These are phyloP conservation scores for Globisporangium radiosum DNA, from an alignment of 352 stramenopile species.

Conservation along the genomic window DNA sequence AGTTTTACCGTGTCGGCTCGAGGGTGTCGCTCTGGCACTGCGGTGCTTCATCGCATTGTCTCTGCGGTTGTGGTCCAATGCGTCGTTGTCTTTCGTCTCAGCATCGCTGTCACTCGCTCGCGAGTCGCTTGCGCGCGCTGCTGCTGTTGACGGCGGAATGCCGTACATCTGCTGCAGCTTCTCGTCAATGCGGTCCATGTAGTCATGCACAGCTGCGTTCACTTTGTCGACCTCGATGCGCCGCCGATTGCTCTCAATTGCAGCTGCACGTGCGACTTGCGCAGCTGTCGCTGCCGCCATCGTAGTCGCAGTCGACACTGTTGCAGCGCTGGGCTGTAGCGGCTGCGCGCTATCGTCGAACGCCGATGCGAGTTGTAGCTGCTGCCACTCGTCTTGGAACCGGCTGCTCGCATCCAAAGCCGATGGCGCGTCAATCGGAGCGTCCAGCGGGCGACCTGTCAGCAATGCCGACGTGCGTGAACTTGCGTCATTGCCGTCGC, in stretches of 20 bases:
- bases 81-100: neutral
- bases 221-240: conserved; percentile 62
- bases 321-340: neutral
- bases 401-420: conserved; percentile 7
- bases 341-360: conserved; percentile 6
- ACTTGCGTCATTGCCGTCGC: neutral
- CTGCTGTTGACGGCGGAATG: conserved; percentile 43
- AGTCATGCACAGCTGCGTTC: conserved; percentile 61
- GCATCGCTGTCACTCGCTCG: neutral
- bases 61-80: neutral
- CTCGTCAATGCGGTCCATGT: conserved; percentile 80
- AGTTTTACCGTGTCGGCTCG: too few relatives aligned
- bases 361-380: conserved; percentile 6
- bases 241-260: conserved; percentile 19
- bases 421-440: too few relatives aligned
- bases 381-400: conserved; percentile 12
- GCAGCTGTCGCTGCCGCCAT: conserved; percentile 1
- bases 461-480: neutral
- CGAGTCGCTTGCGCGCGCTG: conserved; percentile 1
- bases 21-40: neutral
- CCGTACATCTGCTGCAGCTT: conserved; percentile 78
- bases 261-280: conserved; percentile 5
- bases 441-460: too few relatives aligned
- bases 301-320: neutral
- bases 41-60: neutral